Evolutionary conservation across 257 asterid genomes (phyloP).

Genomic region (Jacaranda copaia): DNA sequence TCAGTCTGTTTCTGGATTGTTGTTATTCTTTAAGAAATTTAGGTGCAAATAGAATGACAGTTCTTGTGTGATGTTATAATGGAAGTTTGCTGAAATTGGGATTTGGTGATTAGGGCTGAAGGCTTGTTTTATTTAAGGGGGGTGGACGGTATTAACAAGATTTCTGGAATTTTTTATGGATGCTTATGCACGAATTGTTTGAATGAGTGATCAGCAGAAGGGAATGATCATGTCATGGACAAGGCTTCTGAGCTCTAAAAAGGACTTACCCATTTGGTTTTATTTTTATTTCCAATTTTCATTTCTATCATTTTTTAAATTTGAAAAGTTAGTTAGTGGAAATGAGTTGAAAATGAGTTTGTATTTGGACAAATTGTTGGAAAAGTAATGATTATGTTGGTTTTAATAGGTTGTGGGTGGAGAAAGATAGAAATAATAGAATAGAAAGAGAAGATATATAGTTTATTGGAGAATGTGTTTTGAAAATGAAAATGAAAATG

Average conservation of each 20-base stretch:
- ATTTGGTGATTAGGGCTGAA: neutral
- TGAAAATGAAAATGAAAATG: too few relatives aligned
- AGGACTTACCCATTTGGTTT: too few relatives aligned
- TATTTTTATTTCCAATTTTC: too few relatives aligned
- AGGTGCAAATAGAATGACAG: neutral
- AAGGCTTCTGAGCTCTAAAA: neutral
- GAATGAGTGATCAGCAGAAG: neutral
- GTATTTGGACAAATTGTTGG: too few relatives aligned
- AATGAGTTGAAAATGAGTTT: too few relatives aligned
- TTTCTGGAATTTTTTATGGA: neutral
- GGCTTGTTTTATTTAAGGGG: neutral
- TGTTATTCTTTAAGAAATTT: neutral
- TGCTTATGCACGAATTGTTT: neutral
- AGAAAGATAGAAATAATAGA: too few relatives aligned
- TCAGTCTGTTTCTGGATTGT: neutral
- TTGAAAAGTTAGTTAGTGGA: too few relatives aligned
- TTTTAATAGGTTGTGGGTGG: too few relatives aligned
- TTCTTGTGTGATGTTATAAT: neutral
- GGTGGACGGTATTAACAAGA: neutral
- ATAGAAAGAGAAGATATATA: too few relatives aligned
- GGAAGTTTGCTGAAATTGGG: slow-evolving; percentile 3
- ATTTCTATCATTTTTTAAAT: too few relatives aligned
- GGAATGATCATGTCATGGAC: neutral
- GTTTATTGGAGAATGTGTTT: too few relatives aligned
- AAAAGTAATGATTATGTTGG: too few relatives aligned